Evolutionary conservation across 148 eudicot genomes (phyloP).

Genomic region (Chenopodium quinoa): DNA sequence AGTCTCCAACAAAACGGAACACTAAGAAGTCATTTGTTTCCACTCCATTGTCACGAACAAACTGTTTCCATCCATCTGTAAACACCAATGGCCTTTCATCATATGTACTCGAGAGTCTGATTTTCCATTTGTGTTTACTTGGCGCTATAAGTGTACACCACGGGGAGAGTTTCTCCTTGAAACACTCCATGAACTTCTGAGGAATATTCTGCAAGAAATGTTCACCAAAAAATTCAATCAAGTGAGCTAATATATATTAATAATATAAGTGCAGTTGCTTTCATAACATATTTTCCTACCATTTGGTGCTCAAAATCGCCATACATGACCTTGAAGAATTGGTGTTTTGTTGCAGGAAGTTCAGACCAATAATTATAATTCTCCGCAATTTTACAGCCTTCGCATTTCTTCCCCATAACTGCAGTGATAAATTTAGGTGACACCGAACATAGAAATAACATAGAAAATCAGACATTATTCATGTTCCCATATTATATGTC

Average conservation of each 20-base stretch:
- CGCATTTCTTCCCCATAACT: constrained; percentile 3
- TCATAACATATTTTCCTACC: neutral
- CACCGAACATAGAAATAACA: no score
- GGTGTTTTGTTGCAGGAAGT: constrained; percentile 6
- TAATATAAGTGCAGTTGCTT: no score
- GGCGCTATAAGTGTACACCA: no score
- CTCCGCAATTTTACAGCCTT: neutral
- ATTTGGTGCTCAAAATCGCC: neutral
- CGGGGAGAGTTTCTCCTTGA: no score
- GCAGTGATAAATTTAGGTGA: neutral
- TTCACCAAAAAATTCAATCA: neutral
- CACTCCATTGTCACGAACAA: constrained; percentile 13
- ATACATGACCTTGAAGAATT: constrained; percentile 17
- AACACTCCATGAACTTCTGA: neutral
- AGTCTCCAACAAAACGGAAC: constrained; percentile 10
- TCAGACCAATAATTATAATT: constrained; percentile 12
- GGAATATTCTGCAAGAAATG: constrained; percentile 18
- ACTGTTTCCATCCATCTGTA: constrained; percentile 10
- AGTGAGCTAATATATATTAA: no score
- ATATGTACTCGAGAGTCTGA: no score
- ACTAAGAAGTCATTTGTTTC: neutral
- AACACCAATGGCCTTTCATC: no score
- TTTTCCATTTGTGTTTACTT: no score
- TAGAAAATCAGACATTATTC: no score
- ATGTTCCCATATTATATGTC: no score